Conservation (phyloP, 1,284 basidiomycete species). For the Puccinia triticina region DNA sequence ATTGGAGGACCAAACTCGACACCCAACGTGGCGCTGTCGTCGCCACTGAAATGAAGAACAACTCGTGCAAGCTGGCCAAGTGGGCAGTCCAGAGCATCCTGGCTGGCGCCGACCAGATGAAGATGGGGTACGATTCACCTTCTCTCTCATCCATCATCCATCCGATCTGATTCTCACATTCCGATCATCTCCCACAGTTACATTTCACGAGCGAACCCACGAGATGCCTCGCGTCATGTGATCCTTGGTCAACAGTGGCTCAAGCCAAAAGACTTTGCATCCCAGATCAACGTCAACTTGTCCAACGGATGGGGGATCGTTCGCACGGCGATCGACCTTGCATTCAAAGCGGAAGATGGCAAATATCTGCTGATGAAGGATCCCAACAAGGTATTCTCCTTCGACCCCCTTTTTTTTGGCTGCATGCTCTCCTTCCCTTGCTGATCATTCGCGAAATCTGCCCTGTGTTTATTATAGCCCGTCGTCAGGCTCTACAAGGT, state of each 20-base stretch:
- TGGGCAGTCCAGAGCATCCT: conserved; percentile 96
- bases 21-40: conserved; percentile 96
- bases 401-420: conserved; percentile 20
- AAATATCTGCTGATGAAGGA: conserved; percentile 95
- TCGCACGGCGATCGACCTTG: conserved; percentile 84
- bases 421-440: conserved; percentile 49
- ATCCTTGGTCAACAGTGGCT: conserved; percentile 93
- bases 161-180: conserved; percentile 48
- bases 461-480: conserved; percentile 65
- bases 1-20: conserved; percentile 96
- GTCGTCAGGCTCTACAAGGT: conserved; percentile 91
- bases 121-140: conserved; percentile 78
- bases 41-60: conserved; percentile 99
- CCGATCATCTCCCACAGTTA: conserved; percentile 57
- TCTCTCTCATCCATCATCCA: not conserved
- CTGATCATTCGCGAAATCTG: conserved; percentile 53
- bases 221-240: conserved; percentile 92
- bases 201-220: conserved; percentile 89
- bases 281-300: conserved; percentile 91
- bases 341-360: conserved; percentile 92
- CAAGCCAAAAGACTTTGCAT: conserved; percentile 91
- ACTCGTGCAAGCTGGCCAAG: conserved; percentile 94
- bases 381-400: conserved; percentile 77
- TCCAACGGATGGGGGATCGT: conserved; percentile 99
- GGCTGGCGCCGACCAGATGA: conserved; percentile 94